Evolutionary conservation across 116 monocot species (phyloP).

Genomic region (Cymodocea nodosa): DNA sequence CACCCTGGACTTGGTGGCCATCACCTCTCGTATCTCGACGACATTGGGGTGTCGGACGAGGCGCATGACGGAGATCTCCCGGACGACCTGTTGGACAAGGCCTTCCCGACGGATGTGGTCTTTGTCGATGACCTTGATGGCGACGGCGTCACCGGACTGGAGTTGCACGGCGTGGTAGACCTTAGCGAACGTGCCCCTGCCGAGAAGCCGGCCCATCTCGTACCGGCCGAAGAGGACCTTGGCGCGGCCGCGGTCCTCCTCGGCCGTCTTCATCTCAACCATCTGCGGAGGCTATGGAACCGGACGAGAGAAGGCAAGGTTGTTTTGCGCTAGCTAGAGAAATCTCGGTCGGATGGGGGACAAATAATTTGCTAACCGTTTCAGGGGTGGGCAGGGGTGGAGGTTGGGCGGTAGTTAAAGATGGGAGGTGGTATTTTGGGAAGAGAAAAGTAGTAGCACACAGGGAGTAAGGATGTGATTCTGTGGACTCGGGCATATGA

Average conservation of each 20-base stretch:
- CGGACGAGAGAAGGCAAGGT: too few species aligned
- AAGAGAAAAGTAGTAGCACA: too few species aligned
- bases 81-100: constrained; percentile 47
- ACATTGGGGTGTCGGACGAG: constrained; percentile 54
- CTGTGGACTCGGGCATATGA: too few species aligned
- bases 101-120: constrained; percentile 42
- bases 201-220: constrained; percentile 49
- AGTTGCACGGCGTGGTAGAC: constrained; percentile 42
- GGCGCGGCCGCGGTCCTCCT: not conserved
- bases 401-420: too few species aligned
- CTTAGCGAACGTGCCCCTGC: constrained; percentile 51
- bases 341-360: too few species aligned
- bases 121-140: constrained; percentile 55
- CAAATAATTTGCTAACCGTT: too few species aligned
- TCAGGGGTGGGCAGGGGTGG: too few species aligned
- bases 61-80: constrained; percentile 66
- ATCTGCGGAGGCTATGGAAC: too few species aligned
- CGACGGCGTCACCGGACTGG: constrained; percentile 25
- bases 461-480: too few species aligned
- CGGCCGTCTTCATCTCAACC: not conserved
- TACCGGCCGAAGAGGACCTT: constrained; percentile 20
- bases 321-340: too few species aligned
- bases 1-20: constrained; percentile 53
- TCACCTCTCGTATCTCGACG: constrained; percentile 60
- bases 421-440: too few species aligned